Percentiles rank a stretch among this genome's conserved stretches.
Conservation (phyloP, 2,329 filamentous ascomycete species). For the Diaporthe vaccinii region DNA sequence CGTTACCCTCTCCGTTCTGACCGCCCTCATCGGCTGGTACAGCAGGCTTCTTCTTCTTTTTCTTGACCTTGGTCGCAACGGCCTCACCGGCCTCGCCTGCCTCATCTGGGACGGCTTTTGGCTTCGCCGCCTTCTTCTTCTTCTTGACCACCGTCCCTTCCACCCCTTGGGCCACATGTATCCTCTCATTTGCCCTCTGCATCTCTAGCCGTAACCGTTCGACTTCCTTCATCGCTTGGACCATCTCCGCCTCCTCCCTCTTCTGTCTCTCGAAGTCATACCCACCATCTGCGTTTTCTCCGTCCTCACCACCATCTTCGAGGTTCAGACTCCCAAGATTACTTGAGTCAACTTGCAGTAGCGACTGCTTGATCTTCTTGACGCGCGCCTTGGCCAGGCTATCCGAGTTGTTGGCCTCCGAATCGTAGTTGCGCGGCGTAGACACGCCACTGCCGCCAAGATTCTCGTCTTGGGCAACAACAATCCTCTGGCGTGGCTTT, state of each 20-base stretch:
- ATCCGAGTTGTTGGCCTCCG: conserved; percentile 63
- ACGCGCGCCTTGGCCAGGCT: conserved; percentile 62
- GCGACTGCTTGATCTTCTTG: conserved; percentile 68
- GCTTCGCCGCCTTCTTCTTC: conserved; percentile 74
- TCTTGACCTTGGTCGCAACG: conserved; percentile 63
- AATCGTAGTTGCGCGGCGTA: conserved; percentile 66
- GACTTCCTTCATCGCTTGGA: conserved; percentile 87
- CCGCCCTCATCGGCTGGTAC: conserved; percentile 34
- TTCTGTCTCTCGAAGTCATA: conserved; percentile 76
- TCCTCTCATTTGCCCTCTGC: conserved; percentile 83
- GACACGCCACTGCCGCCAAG: conserved; percentile 64
- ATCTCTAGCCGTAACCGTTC: conserved; percentile 90
- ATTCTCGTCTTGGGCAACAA: conserved; percentile 81
- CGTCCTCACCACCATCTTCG: conserved; percentile 51
- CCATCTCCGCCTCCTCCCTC: conserved; percentile 90
- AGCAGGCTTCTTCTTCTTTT: conserved; percentile 57
- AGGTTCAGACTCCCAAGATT: conserved; percentile 81
- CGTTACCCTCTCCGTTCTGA: conserved; percentile 31
- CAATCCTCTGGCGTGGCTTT: conserved; percentile 70
- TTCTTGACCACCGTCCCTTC: conserved; percentile 77
- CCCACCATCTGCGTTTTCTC: conserved; percentile 54
- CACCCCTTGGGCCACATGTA: conserved; percentile 78
- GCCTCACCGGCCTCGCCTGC: conserved; percentile 44
- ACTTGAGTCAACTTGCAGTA: conserved; percentile 90
- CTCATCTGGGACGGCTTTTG: conserved; percentile 39